These are phyloP conservation scores for Stagonosporopsis cucurbitacearum DNA, from an alignment of 2,329 filamentous ascomycete genomes.

Conservation along the genomic window DNA sequence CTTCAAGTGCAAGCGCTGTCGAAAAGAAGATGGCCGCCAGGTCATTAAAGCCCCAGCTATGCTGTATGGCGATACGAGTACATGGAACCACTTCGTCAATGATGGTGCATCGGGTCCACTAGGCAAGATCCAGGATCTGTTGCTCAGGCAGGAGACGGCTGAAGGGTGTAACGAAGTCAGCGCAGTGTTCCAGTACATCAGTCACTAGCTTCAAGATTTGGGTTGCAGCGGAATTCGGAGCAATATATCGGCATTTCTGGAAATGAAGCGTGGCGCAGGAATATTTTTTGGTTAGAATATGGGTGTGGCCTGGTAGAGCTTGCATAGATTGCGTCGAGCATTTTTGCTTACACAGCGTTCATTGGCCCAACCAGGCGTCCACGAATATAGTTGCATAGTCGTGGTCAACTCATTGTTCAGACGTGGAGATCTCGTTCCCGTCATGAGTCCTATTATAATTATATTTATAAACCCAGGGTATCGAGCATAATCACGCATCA, in stretches of 20 bases:
- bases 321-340: background rate
- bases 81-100: conserved; percentile 98
- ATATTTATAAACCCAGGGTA: background rate
- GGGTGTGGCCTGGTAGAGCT: too few relatives aligned
- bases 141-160: conserved; percentile 83
- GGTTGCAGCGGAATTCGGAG: background rate
- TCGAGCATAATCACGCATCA: background rate
- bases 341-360: background rate
- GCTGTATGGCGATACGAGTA: conserved; percentile 96
- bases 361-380: background rate
- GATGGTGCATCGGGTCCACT: conserved; percentile 70
- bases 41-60: conserved; percentile 90
- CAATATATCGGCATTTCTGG: background rate
- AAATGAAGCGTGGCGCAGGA: background rate
- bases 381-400: background rate
- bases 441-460: too few relatives aligned
- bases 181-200: conserved; percentile 98
- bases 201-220: conserved; percentile 59
- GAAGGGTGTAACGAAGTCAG: conserved; percentile 75
- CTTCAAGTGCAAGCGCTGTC: conserved; percentile 97
- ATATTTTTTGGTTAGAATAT: too few relatives aligned
- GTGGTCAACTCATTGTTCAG: background rate
- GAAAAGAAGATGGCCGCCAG: conserved; percentile 80
- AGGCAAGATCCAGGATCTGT: conserved; percentile 83
- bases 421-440: too few relatives aligned